Evolutionary conservation across 352 stramenopile genomes (phyloP).

Genomic region (Pythium myriotylum): DNA sequence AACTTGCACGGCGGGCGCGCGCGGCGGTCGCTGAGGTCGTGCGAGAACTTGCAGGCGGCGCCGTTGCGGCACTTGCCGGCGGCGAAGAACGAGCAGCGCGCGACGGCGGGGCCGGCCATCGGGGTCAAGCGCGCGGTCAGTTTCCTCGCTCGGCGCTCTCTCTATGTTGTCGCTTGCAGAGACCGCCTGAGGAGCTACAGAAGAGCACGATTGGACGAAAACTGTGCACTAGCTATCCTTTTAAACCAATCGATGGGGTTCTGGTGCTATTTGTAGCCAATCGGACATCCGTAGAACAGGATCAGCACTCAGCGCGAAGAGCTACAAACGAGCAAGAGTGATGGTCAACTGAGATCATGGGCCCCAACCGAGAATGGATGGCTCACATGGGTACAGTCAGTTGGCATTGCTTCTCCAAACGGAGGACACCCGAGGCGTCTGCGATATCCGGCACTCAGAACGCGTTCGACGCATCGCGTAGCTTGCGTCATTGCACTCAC

Average conservation of each 20-base stretch:
- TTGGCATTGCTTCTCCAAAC: no score
- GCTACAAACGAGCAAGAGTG: slow-evolving; percentile 9
- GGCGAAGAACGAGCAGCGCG: slow-evolving; percentile 68
- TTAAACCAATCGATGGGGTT: no score
- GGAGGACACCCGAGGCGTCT: no score
- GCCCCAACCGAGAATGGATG: no score
- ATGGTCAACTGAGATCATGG: slow-evolving; percentile 3
- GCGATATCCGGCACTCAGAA: no score
- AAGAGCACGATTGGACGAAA: slow-evolving; percentile 10
- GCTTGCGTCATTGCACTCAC: no score
- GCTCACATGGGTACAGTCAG: no score
- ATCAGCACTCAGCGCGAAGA: slow-evolving; percentile 17
- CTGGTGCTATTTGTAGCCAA: slow-evolving; percentile 14
- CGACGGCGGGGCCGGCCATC: slow-evolving; percentile 19
- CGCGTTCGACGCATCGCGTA: no score
- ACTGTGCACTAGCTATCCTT: slow-evolving; percentile 2
- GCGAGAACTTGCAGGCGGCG: slow-evolving; percentile 65
- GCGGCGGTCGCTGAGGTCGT: slow-evolving; percentile 42
- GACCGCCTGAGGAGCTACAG: slow-evolving; percentile 1
- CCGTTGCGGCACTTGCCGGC: slow-evolving; percentile 72
- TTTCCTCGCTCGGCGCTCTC: no score
- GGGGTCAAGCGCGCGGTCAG: background rate
- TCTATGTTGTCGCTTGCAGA: no score
- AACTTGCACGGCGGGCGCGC: slow-evolving; percentile 66
- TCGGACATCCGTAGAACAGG: background rate